A percentile compares a stretch with the other conserved stretches of the same genome.
Conservation (phyloP, 164 flowering plant genomes). For the Tetracentron sinense region DNA sequence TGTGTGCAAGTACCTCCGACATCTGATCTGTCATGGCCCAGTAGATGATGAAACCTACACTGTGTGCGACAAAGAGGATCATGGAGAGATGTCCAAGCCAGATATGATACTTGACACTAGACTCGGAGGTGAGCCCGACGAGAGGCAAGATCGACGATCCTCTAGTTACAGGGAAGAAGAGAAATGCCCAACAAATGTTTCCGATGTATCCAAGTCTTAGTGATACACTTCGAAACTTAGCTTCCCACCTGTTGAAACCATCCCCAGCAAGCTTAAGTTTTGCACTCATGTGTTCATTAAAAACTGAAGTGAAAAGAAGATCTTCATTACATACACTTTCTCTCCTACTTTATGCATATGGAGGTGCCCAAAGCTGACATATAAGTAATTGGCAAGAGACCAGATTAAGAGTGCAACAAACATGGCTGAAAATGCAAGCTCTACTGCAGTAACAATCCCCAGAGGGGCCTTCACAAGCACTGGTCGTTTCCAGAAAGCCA, state of each 20-base stretch:
- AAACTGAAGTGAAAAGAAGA: background rate
- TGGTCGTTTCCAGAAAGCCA: constrained; percentile 32
- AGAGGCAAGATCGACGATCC: constrained; percentile 67
- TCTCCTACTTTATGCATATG: constrained; percentile 25
- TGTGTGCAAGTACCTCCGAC: constrained; percentile 7
- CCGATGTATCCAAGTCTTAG: constrained; percentile 47
- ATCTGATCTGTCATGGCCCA: constrained; percentile 40
- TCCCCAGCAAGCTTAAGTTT: constrained; percentile 22
- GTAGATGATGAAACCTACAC: constrained; percentile 41
- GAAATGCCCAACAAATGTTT: constrained; percentile 51
- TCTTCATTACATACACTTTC: constrained; percentile 32
- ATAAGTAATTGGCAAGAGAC: constrained; percentile 43
- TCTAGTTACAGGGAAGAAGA: constrained; percentile 74
- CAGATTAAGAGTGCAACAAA: constrained; percentile 52
- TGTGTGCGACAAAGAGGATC: constrained; percentile 62
- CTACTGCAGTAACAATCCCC: constrained; percentile 53
- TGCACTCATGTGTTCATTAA: background rate
- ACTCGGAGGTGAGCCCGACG: constrained; percentile 64
- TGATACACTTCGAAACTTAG: constrained; percentile 37
- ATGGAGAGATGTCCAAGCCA: constrained; percentile 76
- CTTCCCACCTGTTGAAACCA: constrained; percentile 51
- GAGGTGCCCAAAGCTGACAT: constrained; percentile 34
- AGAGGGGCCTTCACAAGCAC: constrained; percentile 37
- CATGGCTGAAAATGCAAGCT: constrained; percentile 34
- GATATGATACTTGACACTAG: constrained; percentile 68